phyloP scores from a whole-genome alignment of 345 rosid species.

The Conringia planisiliqua region DNA sequence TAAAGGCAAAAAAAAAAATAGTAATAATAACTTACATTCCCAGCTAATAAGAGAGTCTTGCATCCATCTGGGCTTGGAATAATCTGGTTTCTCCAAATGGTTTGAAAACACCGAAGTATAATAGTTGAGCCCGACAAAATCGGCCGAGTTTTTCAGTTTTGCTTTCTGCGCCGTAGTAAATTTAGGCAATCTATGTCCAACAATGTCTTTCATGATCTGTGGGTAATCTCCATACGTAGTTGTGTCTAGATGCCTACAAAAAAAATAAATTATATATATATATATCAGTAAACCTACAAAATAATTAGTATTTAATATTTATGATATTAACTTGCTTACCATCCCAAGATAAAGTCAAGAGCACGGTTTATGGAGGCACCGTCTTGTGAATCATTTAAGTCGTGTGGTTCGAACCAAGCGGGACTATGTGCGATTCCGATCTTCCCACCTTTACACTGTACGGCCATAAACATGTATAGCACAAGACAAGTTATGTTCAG shows the following conservation, averaged over 20 bases:
- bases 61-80: constrained; percentile 20
- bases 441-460: constrained; percentile 18
- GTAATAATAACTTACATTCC: constrained; percentile 41
- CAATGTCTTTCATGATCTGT: constrained; percentile 33
- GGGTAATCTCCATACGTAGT: constrained; percentile 44
- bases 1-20: not conserved
- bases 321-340: no score
- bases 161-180: constrained; percentile 34
- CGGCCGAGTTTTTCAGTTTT: constrained; percentile 36
- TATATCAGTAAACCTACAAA: no score
- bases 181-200: constrained; percentile 42
- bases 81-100: constrained; percentile 4
- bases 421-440: constrained; percentile 34
- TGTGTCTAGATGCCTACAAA: constrained; percentile 38
- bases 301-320: no score
- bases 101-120: constrained; percentile 32
- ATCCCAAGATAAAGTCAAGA: constrained; percentile 30
- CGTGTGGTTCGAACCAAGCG: constrained; percentile 31
- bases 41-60: constrained; percentile 32
- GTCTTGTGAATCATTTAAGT: not conserved
- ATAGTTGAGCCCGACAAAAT: constrained; percentile 49
- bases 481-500: not conserved
- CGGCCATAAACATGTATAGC: no score
- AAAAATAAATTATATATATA: no score
- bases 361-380: constrained; percentile 9